A percentile compares a stretch with the other conserved stretches of the same genome.
Evolutionary conservation across 805 yeast genomes (phyloP).

Genomic region (Blastobotrys attinorum): DNA sequence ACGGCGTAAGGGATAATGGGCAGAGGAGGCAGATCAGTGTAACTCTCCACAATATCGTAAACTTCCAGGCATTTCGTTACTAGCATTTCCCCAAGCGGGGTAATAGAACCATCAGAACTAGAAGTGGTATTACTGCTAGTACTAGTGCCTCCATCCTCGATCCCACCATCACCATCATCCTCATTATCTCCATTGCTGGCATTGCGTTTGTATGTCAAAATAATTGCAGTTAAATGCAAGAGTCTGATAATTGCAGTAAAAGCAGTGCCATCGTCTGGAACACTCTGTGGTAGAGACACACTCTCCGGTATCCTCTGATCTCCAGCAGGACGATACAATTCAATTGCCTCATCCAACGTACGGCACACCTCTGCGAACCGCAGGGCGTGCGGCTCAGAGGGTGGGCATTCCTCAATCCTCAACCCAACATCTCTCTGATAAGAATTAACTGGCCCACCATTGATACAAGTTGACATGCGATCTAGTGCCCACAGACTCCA

Average conservation of each 20-base stretch:
- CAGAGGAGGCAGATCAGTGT: slow-evolving; percentile 20
- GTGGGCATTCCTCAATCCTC: slow-evolving; percentile 7
- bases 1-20: slow-evolving; percentile 27
- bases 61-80: slow-evolving; percentile 13
- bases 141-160: too few species aligned
- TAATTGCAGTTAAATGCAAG: slow-evolving; percentile 18
- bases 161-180: not conserved
- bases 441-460: slow-evolving; percentile 29
- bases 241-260: slow-evolving; percentile 18
- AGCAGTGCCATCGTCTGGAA: slow-evolving; percentile 4
- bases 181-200: not conserved
- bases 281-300: not conserved
- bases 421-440: slow-evolving; percentile 31
- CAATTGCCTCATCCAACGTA: slow-evolving; percentile 29
- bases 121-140: too few species aligned
- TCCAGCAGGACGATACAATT: slow-evolving; percentile 29
- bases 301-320: not conserved
- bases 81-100: slow-evolving; percentile 4
- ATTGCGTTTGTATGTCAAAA: slow-evolving; percentile 24
- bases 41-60: slow-evolving; percentile 11
- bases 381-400: slow-evolving; percentile 18
- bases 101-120: not conserved
- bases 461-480: slow-evolving; percentile 29
- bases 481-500: slow-evolving; percentile 33
- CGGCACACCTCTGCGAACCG: slow-evolving; percentile 21